Conservation (phyloP, 441 rosid species). For the Rhodomyrtus psidioides region DNA sequence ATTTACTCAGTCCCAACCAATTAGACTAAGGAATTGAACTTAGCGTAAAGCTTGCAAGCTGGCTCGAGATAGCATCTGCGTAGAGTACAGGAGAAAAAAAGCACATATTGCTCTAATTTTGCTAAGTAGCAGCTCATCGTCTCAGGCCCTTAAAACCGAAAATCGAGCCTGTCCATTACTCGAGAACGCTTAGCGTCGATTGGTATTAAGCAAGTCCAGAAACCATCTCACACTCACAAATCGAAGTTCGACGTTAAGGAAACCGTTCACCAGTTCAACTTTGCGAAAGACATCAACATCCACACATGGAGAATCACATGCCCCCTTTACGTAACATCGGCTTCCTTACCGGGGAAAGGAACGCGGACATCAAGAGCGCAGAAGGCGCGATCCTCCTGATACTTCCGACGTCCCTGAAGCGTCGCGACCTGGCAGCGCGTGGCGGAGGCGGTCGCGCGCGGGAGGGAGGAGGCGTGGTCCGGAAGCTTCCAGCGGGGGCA, state of each 20-base stretch:
- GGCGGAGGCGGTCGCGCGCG: slow-evolving; percentile 11
- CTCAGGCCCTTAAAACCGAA: background rate
- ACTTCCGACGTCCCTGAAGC: slow-evolving; percentile 67
- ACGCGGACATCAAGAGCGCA: slow-evolving; percentile 77
- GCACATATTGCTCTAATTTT: background rate
- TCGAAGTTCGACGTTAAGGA: background rate
- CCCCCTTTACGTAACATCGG: background rate
- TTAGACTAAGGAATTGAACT: background rate
- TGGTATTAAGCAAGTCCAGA: background rate
- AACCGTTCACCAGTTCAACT: background rate
- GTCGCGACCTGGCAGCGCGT: slow-evolving; percentile 61
- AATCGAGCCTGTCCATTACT: background rate
- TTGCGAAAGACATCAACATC: background rate
- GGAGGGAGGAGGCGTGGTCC: slow-evolving; percentile 20
- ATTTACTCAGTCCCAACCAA: no score
- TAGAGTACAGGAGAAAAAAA: background rate
- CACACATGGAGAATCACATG: background rate
- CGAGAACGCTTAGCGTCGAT: background rate
- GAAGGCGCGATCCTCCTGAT: slow-evolving; percentile 78
- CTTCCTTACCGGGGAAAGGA: slow-evolving; percentile 63
- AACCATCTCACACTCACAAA: background rate
- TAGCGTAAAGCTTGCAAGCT: background rate
- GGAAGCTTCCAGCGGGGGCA: slow-evolving; percentile 89
- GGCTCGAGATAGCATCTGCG: background rate
- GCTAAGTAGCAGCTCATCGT: background rate